Base-by-base conservation (phyloP, 2,329 filamentous ascomycete genomes). In the Botrytis pseudocinerea region DNA sequence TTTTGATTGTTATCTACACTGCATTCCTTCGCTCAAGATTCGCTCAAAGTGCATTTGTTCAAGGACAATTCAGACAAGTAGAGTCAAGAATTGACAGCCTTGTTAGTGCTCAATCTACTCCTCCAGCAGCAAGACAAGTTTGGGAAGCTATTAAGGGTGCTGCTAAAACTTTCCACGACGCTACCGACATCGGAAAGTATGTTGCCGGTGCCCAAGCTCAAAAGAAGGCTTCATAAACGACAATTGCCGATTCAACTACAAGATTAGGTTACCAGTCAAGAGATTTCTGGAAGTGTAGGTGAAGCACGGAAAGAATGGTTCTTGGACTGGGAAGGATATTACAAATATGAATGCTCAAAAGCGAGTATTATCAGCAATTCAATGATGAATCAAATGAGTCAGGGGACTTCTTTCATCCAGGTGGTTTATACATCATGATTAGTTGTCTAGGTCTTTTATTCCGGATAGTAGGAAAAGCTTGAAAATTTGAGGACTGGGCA, bases 21-120 rank as follows among this genome's bases (percentile, higher is more conserved):
- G 88, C 90, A 78, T 99, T 99, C 88, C 90, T 98, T 82, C 93
- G 96, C 78, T 93, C 95, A 60, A 91, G 96, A 80, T 95, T 92
- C 85, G 87, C 91, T 73, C 95, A 98, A 87, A 98, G 94, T 88
- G 89, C 86, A 76, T 97, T 98, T 81, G 93, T 98, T n/a, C 93
- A 97, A 86, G 89, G 88, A 79, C 91, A 93, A 65, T 91, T 98
- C 80, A 85, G 87, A 76, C 88, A 92, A 78, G 84, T 95, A 72
- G 90, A 89, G 80, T 90, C 92, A 71, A 89, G 93, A 77, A 85
- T 95, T 75, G 95, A 98, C 83, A 92, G 92, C 75, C 86, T 94
- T 66, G 89, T 96, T 73, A 92, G 94, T 71, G 92, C 94, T 79
- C 95, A 97, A 87, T 93, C 92, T 82, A 94, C 92, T 25, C 94